Percentiles rank a stretch among this genome's conserved stretches.
phyloP scores from a whole-genome alignment of 2,329 filamentous ascomycete genomes.

The Neophaeococcomyces mojaviensis region DNA sequence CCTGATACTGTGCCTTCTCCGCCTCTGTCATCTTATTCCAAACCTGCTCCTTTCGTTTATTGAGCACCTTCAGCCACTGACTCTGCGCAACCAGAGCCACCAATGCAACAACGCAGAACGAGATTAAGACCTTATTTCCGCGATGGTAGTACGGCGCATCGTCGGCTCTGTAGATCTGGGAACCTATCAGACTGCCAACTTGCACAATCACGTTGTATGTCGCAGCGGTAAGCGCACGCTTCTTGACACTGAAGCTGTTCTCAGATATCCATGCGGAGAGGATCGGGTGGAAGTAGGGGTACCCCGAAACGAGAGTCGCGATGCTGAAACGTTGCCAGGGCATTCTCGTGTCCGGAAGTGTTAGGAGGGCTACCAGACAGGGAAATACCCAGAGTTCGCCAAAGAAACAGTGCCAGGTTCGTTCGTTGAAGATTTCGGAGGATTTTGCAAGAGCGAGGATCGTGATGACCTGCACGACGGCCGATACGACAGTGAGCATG shows the following conservation, averaged over 20 bases:
- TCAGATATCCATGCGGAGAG: slow-evolving; percentile 54
- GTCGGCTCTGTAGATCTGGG: slow-evolving; percentile 36
- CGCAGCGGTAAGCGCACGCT: slow-evolving; percentile 51
- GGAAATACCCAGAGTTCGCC: slow-evolving; percentile 55
- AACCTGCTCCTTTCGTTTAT: slow-evolving; percentile 40
- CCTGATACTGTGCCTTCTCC: slow-evolving; percentile 41
- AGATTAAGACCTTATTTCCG: slow-evolving; percentile 48
- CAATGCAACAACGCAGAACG: slow-evolving; percentile 42
- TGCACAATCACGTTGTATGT: slow-evolving; percentile 32
- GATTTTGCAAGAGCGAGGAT: slow-evolving; percentile 39
- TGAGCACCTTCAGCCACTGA: slow-evolving; percentile 26
- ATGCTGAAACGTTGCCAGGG: slow-evolving; percentile 47
- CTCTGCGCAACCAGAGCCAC: slow-evolving; percentile 42
- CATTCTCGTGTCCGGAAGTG: slow-evolving; percentile 35
- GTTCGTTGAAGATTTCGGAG: slow-evolving; percentile 40
- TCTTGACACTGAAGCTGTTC: slow-evolving; percentile 56
- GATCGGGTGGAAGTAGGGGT: slow-evolving; percentile 54
- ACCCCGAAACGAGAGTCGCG: slow-evolving; percentile 43
- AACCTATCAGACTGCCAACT: slow-evolving; percentile 32
- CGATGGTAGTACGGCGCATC: slow-evolving; percentile 48
- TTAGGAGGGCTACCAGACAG: slow-evolving; percentile 47
- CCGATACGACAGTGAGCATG: slow-evolving; percentile 51
- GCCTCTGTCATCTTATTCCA: slow-evolving; percentile 43
- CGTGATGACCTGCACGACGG: slow-evolving; percentile 30
- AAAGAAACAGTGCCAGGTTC: slow-evolving; percentile 40